Base-by-base conservation (phyloP, 2,329 filamentous ascomycete species). In the Penicillium palitans region DNA sequence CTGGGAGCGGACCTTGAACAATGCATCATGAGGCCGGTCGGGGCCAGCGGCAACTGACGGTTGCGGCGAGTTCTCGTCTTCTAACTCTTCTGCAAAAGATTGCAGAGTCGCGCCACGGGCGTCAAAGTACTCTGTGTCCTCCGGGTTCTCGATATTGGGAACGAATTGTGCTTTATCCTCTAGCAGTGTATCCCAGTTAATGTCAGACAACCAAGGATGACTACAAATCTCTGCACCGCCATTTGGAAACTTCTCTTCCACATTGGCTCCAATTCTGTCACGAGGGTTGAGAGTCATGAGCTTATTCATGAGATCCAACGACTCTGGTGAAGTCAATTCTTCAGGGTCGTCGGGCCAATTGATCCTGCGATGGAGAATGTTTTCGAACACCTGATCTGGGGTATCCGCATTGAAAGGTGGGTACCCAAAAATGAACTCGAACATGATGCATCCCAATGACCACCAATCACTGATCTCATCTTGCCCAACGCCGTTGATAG, bases 401-500 rank as follows among this genome's bases (percentile, higher is more conserved):
- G 93, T 92, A 21, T 83, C 81, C 1, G 91, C 95, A 73, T 98
- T 92, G 75, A 99, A 99, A 0, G 95, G 95, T 0, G 95, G 95
- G 58, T 91, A 89, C 1, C 95, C 95, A 70, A 91, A 98, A 2
- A 99, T 79, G 65, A 96, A 97, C 70, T 99, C 95, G 69, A 97
- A 99, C 75, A 98, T 80, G 67, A 99, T 98, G 74, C 96, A 99
- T 0, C 95, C 95, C n/a, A 99, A 83, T 24, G 95, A 98, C 95
- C 95, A 99, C 95, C 95, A 99, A 86, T 99, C 95, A 72, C 95
- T 98, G 66, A 93, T 95, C 74, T 98, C 93, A 70, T 99, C 95
- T 74, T 99, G 95, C 2, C 93, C 92, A 65, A 92, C 87, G 50
- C 96, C 95, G 64, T 91, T 93, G 71, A 99, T 96, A 0, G 96